Percentiles rank a stretch among this genome's conserved stretches.
Evolutionary conservation across 495 filamentous ascomycete species (phyloP).

Genomic region (Pseudoneurospora amorphoporcata): DNA sequence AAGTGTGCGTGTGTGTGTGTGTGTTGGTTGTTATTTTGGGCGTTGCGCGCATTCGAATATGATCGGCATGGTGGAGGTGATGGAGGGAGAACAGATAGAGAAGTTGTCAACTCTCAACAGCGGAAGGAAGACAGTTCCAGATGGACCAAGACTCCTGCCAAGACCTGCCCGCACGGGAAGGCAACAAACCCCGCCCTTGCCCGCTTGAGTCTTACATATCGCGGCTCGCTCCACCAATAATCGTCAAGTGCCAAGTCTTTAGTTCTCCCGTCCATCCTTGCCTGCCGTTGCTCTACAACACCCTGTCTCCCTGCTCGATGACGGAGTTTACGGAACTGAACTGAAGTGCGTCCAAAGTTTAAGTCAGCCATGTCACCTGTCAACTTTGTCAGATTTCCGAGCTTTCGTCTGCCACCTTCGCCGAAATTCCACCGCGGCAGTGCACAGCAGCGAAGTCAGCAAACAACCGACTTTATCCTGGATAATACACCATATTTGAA

Average conservation of each 20-base stretch:
- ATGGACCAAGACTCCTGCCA: neutral
- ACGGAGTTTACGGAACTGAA: neutral
- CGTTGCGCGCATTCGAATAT: neutral
- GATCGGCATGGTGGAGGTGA: neutral
- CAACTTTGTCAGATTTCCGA: neutral
- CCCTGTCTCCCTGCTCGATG: neutral
- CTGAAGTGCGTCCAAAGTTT: neutral
- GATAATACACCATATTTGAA: neutral
- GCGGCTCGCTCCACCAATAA: neutral
- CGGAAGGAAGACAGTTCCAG: neutral
- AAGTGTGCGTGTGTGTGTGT: neutral
- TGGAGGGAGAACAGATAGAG: neutral
- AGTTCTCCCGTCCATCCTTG: neutral
- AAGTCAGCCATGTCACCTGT: neutral
- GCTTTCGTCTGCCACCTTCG: neutral
- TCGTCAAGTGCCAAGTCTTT: neutral
- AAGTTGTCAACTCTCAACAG: neutral
- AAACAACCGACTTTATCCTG: neutral
- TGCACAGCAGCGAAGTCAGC: neutral
- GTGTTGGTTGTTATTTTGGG: neutral
- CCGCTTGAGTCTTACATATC: neutral
- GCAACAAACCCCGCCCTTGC: neutral
- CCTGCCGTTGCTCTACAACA: neutral
- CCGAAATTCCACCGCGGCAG: neutral
- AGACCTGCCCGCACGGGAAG: neutral